phyloP scores from a whole-genome alignment of 331 rosid species.

The Cydonia oblonga region DNA sequence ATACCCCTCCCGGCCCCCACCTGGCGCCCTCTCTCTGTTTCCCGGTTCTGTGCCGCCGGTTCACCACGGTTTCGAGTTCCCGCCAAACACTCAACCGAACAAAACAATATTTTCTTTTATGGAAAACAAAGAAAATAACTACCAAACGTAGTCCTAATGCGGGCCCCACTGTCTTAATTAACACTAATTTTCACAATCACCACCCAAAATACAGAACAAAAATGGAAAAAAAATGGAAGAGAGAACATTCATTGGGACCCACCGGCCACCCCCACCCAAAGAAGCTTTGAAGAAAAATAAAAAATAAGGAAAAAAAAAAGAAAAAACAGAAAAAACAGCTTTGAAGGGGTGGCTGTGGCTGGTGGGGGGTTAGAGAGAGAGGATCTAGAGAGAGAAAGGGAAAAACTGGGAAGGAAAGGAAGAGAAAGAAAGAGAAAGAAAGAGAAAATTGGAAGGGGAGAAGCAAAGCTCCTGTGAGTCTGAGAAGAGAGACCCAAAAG shows the following conservation, averaged over 20 bases:
- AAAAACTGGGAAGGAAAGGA: background rate
- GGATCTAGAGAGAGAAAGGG: slow-evolving; percentile 10
- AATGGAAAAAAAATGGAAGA: background rate
- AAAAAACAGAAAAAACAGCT: slow-evolving; percentile 24
- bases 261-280: background rate
- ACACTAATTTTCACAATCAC: background rate
- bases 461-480: slow-evolving; percentile 20
- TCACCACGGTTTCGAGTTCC: background rate
- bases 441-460: slow-evolving; percentile 15
- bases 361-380: slow-evolving; percentile 50
- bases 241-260: slow-evolving; percentile 8
- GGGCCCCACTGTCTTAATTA: background rate
- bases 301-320: background rate
- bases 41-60: slow-evolving; percentile 4
- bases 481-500: slow-evolving; percentile 40
- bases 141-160: background rate
- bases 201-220: background rate
- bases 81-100: slow-evolving; percentile 10
- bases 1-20: background rate
- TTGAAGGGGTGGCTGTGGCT: slow-evolving; percentile 28
- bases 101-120: background rate
- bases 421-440: background rate
- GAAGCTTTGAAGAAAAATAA: background rate
- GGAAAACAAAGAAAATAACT: background rate
- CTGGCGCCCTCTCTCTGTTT: too few relatives aligned